Percentiles rank a stretch among this genome's conserved stretches.
Conservation (phyloP, 202 grass and related monocot genomes). For the Panicum virgatum region DNA sequence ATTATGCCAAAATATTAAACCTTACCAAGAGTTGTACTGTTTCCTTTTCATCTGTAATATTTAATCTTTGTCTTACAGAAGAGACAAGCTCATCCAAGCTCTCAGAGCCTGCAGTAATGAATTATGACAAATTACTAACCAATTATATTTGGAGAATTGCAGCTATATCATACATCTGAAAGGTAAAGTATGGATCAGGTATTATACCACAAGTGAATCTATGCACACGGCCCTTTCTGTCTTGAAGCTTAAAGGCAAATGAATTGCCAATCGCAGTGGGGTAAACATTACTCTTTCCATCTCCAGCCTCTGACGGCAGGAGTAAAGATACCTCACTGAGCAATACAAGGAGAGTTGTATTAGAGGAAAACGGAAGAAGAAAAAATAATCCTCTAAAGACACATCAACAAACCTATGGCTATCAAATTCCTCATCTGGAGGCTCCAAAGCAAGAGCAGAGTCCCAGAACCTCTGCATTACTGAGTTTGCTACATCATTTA, state of each 20-base stretch:
- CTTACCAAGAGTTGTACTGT: constrained; percentile 87
- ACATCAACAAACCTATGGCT: constrained; percentile 64
- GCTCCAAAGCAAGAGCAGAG: constrained; percentile 92
- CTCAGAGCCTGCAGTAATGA: constrained; percentile 53
- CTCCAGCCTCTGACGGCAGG: constrained; percentile 70
- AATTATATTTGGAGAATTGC: constrained; percentile 6
- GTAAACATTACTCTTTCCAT: constrained; percentile 64
- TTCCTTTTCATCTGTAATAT: constrained; percentile 50
- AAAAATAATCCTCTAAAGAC: constrained; percentile 31
- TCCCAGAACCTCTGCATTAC: constrained; percentile 99
- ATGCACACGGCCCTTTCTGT: constrained; percentile 76
- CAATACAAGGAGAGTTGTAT: constrained; percentile 29
- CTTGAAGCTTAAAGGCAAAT: constrained; percentile 88
- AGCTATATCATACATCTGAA: constrained; percentile 5
- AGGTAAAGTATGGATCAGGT: constrained; percentile 21
- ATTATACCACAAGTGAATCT: constrained; percentile 82
- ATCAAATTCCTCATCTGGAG: constrained; percentile 80
- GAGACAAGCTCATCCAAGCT: constrained; percentile 68
- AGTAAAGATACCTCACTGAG: constrained; percentile 78
- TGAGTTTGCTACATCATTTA: constrained; percentile 88
- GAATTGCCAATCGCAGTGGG: constrained; percentile 73
- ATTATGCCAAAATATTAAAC: constrained; percentile 32
- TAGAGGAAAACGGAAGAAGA: constrained; percentile 23
- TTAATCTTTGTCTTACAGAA: constrained; percentile 66
- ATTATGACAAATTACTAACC: constrained; percentile 31